Conservation (phyloP, 371 early-diverging fungal genomes). For the Conidiobolus incongruus region DNA sequence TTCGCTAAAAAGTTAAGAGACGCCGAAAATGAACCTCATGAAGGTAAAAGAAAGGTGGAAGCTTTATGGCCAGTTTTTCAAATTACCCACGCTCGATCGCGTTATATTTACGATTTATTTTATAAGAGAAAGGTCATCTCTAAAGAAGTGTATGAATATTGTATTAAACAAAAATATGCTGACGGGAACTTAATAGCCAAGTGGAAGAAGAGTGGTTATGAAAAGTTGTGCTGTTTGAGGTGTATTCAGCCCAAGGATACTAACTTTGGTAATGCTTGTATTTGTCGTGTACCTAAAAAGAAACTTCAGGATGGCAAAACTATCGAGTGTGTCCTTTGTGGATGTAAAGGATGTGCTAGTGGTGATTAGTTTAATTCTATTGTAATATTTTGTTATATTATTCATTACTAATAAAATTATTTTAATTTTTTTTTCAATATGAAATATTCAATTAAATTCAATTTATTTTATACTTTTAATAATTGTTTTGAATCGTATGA, state of each 20-base stretch:
- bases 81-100: constrained; percentile 90
- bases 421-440: too few species aligned
- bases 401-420: too few species aligned
- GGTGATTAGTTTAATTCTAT: neutral
- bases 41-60: constrained; percentile 87
- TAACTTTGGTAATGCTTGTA: constrained; percentile 92
- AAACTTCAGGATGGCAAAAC: constrained; percentile 72
- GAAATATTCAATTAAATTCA: too few species aligned
- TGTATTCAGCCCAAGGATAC: constrained; percentile 96
- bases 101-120: constrained; percentile 88
- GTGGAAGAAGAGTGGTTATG: constrained; percentile 97
- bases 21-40: constrained; percentile 88
- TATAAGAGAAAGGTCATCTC: constrained; percentile 88
- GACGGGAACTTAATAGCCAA: constrained; percentile 92
- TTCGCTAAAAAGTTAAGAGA: constrained; percentile 88
- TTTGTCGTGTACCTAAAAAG: constrained; percentile 90
- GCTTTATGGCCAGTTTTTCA: constrained; percentile 89
- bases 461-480: too few species aligned
- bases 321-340: constrained; percentile 89
- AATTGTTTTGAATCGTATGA: too few species aligned
- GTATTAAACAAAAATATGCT: constrained; percentile 73
- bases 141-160: constrained; percentile 76
- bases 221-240: constrained; percentile 91
- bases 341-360: constrained; percentile 25
- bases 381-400: too few species aligned